Base-by-base conservation (phyloP, 2,329 filamentous ascomycete genomes). In the Orbilia blumenaviensis region DNA sequence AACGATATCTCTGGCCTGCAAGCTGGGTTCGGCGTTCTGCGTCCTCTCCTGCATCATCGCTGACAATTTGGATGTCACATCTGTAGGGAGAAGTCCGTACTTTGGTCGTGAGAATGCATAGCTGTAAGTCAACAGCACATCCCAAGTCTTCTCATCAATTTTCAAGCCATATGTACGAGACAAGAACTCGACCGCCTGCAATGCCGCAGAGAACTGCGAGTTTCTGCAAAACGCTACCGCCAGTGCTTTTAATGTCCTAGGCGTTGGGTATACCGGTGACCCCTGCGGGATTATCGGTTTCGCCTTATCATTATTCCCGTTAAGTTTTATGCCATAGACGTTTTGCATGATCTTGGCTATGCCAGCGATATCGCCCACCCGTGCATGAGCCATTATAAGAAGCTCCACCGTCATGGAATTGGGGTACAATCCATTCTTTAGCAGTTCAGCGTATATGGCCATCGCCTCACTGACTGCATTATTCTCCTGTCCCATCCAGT, bases 341-440 rank as follows among this genome's bases (percentile, higher is more conserved):
- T 77, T 77, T 23, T 50, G 23, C 12, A 77, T 27, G 3, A 77
- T 44, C 23, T 56, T 52, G 1, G 62, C 52, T 8, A 77, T 67
- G 10, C 66, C 73, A 1, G 44, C 32, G 3, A 72, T 34, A 41
- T 77, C 67, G 2, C 73, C 73, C 10, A 66, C 50, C 16, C 41
- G 25, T 2, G 66, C 54, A 16, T 72, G 66, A 6, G 66, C 67
- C 12, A 77, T 36, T 9, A 72, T 71, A 1, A 77, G 29, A 7
- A 77, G 61, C 9, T 77, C 66, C 14, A 77, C 54, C 3, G 73
- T 77, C 73, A 77, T 77, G 32, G 48, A 62, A 38, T 71, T 72
- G 10, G 73, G 73, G 29, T 54, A 72, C 2, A 77, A 34, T 4
- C 66, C 66, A 12, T 72, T 46, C 34, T 66, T 72, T 14, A 77